phyloP scores from a whole-genome alignment of 1,139 yeast species.

The Kurtzmaniella quercitrusa region DNA sequence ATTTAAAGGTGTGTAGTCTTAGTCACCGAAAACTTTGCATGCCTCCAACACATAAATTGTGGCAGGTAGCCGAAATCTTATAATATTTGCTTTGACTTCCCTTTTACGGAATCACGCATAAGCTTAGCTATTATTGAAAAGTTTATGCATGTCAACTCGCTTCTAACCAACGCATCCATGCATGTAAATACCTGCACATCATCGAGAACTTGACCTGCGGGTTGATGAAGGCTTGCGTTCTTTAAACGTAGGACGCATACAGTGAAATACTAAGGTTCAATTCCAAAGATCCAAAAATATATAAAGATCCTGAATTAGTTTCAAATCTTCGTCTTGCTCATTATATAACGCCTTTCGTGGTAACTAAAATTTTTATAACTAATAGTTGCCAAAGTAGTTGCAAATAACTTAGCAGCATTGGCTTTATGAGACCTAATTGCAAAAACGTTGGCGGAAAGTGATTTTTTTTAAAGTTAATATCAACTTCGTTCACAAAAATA shows the following conservation, averaged over 20 bases:
- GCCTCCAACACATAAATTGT: no score
- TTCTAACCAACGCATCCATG: slow-evolving; percentile 4
- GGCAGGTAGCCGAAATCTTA: not conserved
- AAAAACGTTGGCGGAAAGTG: not conserved
- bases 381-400: not conserved
- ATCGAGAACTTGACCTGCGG: slow-evolving; percentile 2
- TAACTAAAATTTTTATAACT: not conserved
- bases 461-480: not conserved
- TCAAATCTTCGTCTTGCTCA: not conserved
- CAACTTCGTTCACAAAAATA: not conserved
- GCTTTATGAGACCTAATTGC: not conserved
- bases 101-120: not conserved
- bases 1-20: no score
- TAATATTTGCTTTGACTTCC: not conserved
- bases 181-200: slow-evolving; percentile 2
- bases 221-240: not conserved
- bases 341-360: not conserved
- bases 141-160: slow-evolving; percentile 1
- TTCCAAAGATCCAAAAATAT: not conserved
- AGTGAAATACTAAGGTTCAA: not conserved
- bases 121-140: not conserved
- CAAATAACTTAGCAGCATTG: not conserved
- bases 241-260: slow-evolving; percentile 1
- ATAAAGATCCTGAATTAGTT: not conserved
- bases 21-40: no score